Conservation (phyloP, 139 green algal genomes). For the Picocystis salinarum region DNA sequence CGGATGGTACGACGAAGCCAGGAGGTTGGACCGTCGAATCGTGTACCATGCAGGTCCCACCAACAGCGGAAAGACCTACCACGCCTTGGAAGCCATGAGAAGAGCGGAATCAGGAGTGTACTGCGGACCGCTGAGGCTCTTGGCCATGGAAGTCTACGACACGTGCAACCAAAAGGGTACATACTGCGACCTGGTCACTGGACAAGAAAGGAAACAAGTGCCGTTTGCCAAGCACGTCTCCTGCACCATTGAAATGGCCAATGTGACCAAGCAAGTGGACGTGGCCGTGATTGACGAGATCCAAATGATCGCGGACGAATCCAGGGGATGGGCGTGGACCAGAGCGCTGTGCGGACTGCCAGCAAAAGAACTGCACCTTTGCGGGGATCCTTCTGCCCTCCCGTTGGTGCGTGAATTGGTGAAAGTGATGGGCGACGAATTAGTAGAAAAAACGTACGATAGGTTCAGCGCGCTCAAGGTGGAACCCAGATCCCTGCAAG, state of each 20-base stretch:
- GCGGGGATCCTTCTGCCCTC: slow-evolving; percentile 65
- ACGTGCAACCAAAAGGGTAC: slow-evolving; percentile 23
- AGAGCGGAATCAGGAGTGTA: slow-evolving; percentile 57
- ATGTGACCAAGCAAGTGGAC: slow-evolving; percentile 33
- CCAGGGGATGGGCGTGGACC: slow-evolving; percentile 84
- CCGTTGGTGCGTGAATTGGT: slow-evolving; percentile 39
- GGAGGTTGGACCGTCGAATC: slow-evolving; percentile 54
- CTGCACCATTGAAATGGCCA: slow-evolving; percentile 91
- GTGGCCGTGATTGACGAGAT: slow-evolving; percentile 93
- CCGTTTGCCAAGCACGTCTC: slow-evolving; percentile 54
- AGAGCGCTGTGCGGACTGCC: slow-evolving; percentile 61
- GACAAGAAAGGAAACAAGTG: slow-evolving; percentile 64
- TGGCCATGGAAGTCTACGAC: slow-evolving; percentile 78
- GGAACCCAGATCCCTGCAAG: slow-evolving; percentile 4
- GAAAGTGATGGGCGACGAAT: slow-evolving; percentile 17
- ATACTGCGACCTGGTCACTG: slow-evolving; percentile 42
- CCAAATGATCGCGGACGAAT: slow-evolving; percentile 70
- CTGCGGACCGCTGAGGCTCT: slow-evolving; percentile 75
- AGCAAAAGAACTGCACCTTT: slow-evolving; percentile 78
- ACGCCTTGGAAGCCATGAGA: slow-evolving; percentile 36
- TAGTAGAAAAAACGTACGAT: slow-evolving; percentile 27
- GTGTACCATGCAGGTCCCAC: slow-evolving; percentile 85
- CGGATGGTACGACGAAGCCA: slow-evolving; percentile 63
- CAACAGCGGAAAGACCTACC: slow-evolving; percentile 93
- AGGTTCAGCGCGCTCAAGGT: slow-evolving; percentile 46